Base-by-base conservation (phyloP, 2,329 filamentous ascomycete species). In the Didymella exigua region DNA sequence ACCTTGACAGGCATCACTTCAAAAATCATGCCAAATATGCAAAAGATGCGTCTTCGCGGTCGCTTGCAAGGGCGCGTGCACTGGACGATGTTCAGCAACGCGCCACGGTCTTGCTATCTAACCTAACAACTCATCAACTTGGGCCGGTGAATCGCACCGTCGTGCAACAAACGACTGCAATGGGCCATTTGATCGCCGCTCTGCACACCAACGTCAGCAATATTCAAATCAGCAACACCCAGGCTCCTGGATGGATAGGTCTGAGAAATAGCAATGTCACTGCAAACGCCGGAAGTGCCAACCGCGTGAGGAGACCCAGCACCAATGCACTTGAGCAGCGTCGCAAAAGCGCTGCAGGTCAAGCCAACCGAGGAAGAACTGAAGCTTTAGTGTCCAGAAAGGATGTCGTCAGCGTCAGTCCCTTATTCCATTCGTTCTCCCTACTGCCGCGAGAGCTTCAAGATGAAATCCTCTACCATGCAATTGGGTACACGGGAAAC, bases 371-470 rank as follows among this genome's bases (percentile, higher is more conserved):
- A 2, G 41, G 40, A 34, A 21, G 33, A 2, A 48, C 61, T 8
- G 58, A 53, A 6, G 48, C 55, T 8, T 43, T 41, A 11, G 49
- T 50, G 7, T 31, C 45, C 2, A 34, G 31, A 18, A 62, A 58
- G 27, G 63, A 68, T 24, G 60, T 49, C 4, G 58, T 72, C 41
- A 45, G 42, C 7, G 64, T 73, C n/a, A 60, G 65, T 2, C 70
- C 69, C 1, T 51, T 70, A 4, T 73, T 73, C 45, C 66, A 60
- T 13, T 62, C 57, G 6, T 73, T 72, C 45, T 36, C 50, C 1
- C 57, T 51, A 16, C 55, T 73, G 0, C 69, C 71, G 1, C 51
- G 59, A 3, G 71, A 73, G 37, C 51, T 73, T 8, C 70, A 71
- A 50, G 67, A 73, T 13, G 55, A 64, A 48, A 65, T 72, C 9